These are phyloP conservation scores for Penicillium psychrofluorescens DNA, from an alignment of 495 filamentous ascomycete genomes.

Conservation along the genomic window DNA sequence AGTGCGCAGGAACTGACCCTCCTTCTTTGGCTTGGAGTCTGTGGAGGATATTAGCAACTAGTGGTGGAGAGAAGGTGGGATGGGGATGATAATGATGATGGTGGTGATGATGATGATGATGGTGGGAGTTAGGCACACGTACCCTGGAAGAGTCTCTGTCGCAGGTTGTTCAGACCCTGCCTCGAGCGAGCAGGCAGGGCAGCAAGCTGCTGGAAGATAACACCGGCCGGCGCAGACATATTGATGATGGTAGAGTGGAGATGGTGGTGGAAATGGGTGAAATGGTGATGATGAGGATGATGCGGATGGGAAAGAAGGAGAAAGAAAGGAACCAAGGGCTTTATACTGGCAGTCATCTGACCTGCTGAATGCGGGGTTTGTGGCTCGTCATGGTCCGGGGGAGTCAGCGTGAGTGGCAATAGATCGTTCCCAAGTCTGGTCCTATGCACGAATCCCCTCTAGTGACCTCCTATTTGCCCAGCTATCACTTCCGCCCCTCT, in stretches of 20 bases:
- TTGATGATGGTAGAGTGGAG: slow-evolving; percentile 1
- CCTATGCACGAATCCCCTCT: no score
- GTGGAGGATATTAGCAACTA: slow-evolving; percentile 2
- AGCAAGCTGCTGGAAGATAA: slow-evolving; percentile 15
- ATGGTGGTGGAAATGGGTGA: slow-evolving; percentile 6
- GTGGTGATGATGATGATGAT: no score
- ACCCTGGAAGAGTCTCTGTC: slow-evolving; percentile 25
- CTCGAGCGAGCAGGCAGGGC: slow-evolving; percentile 19
- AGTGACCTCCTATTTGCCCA: no score
- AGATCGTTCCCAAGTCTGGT: no score
- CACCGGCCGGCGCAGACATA: slow-evolving; percentile 20
- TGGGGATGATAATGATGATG: no score
- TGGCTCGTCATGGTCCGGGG: no score
- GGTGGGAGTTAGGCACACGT: neutral
- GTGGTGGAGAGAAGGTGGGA: neutral
- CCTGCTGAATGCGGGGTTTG: no score
- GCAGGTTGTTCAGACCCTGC: slow-evolving; percentile 23
- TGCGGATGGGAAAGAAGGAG: neutral
- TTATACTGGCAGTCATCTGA: no score
- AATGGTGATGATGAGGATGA: slow-evolving; percentile 5
- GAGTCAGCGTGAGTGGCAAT: no score
- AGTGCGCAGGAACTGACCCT: slow-evolving; percentile 25
- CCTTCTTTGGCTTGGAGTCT: slow-evolving; percentile 25
- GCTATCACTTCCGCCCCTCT: no score
- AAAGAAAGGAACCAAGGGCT: neutral